Conservation (phyloP, 2,329 filamentous ascomycete species). For the Cladobotryum mycophilum region DNA sequence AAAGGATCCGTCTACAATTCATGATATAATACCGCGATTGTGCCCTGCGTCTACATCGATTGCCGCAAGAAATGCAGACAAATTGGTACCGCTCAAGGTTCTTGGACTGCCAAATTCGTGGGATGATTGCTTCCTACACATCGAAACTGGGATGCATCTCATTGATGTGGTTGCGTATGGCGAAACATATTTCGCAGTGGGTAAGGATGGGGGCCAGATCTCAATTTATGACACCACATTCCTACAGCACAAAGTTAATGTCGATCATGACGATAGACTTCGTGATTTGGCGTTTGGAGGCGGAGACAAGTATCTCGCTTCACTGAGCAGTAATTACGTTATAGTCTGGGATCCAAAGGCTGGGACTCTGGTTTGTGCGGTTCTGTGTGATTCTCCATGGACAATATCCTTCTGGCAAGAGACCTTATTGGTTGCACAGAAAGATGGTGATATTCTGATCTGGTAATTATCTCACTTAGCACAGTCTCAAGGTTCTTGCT, state of each 20-base stretch:
- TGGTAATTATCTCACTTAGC: not conserved
- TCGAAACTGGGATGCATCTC: not conserved
- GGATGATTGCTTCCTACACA: slow-evolving; percentile 1
- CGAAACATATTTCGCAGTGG: slow-evolving; percentile 4
- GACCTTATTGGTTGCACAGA: not conserved
- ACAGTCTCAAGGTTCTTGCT: too few species aligned
- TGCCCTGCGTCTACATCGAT: not conserved
- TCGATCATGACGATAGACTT: not conserved
- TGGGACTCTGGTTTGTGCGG: not conserved
- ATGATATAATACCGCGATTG: slow-evolving; percentile 5
- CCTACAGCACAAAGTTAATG: not conserved
- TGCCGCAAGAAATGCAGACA: not conserved
- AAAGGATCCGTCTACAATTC: not conserved
- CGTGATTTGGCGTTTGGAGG: not conserved
- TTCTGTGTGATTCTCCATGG: not conserved
- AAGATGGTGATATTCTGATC: not conserved
- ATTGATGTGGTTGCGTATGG: not conserved
- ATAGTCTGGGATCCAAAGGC: slow-evolving; percentile 2
- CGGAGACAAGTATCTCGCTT: not conserved
- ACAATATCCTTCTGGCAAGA: not conserved
- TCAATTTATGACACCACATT: not conserved
- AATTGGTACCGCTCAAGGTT: not conserved
- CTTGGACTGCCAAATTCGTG: not conserved
- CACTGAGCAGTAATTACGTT: not conserved
- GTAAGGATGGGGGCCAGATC: not conserved